Percentiles rank a stretch among this genome's conserved stretches.
Evolutionary conservation across 345 rosid genomes (phyloP).

Genomic region (Ailanthus altissimus): DNA sequence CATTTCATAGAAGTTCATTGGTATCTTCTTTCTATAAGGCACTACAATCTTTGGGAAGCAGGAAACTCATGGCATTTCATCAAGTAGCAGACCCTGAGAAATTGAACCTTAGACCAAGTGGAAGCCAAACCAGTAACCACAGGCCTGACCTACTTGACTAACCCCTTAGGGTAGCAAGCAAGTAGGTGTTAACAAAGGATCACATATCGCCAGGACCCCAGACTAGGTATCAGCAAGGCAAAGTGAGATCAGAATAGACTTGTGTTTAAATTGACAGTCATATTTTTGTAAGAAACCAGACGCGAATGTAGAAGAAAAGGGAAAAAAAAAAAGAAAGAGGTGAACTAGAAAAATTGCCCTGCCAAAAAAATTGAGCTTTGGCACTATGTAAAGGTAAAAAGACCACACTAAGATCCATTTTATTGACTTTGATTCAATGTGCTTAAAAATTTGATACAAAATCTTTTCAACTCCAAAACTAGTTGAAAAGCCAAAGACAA

Average conservation of each 20-base stretch:
- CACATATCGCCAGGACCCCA: not conserved
- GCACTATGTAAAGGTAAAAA: conserved; percentile 1
- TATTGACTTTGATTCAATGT: not conserved
- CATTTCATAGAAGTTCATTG: too few relatives aligned
- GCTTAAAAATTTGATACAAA: not conserved
- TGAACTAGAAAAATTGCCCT: not conserved
- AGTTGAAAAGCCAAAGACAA: not conserved
- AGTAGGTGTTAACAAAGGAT: not conserved
- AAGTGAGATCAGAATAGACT: not conserved
- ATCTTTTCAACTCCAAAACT: not conserved
- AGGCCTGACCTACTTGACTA: not conserved
- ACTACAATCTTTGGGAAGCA: not conserved
- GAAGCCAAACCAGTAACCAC: not conserved
- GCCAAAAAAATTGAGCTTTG: not conserved
- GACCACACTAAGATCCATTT: not conserved
- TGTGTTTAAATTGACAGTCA: not conserved
- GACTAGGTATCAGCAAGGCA: not conserved
- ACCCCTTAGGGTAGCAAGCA: not conserved
- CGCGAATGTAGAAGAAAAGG: not conserved
- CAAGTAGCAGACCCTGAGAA: not conserved
- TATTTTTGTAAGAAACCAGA: not conserved
- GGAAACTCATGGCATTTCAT: not conserved
- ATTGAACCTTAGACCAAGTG: not conserved
- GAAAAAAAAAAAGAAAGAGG: not conserved
- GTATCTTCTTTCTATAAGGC: too few relatives aligned